Evolutionary conservation across 305 asterid species (phyloP).

Genomic region (Caryopteris hybrid): DNA sequence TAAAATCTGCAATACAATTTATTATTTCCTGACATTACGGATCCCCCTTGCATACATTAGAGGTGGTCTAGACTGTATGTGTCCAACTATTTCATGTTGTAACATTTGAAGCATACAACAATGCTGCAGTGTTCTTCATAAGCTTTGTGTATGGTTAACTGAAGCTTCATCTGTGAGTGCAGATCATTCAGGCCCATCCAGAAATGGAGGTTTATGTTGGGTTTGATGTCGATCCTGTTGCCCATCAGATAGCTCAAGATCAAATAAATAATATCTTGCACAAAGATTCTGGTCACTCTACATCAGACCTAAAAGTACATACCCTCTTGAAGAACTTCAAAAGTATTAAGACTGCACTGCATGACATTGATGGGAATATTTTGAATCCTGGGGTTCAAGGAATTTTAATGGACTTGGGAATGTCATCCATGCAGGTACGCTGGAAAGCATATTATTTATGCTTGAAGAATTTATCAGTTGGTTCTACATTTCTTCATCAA

Average conservation of each 20-base stretch:
- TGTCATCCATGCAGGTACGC: slow-evolving; percentile 98
- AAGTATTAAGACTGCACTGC: slow-evolving; percentile 48
- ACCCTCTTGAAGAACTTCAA: slow-evolving; percentile 64
- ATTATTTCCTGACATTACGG: background rate
- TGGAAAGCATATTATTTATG: background rate
- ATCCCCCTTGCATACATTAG: background rate
- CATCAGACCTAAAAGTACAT: slow-evolving; percentile 46
- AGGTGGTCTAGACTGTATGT: background rate
- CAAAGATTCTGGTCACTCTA: slow-evolving; percentile 26
- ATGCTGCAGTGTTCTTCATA: background rate
- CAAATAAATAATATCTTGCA: slow-evolving; percentile 32
- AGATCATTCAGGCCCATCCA: slow-evolving; percentile 87
- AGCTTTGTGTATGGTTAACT: slow-evolving; percentile 1
- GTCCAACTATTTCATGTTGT: background rate
- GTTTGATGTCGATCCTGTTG: slow-evolving; percentile 83
- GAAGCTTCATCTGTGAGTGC: slow-evolving; percentile 27
- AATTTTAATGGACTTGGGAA: slow-evolving; percentile 93
- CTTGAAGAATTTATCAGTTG: slow-evolving; percentile 1
- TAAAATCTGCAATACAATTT: too few species aligned
- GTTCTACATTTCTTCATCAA: background rate
- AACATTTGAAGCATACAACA: background rate
- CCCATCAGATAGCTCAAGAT: slow-evolving; percentile 63
- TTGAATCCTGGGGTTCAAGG: slow-evolving; percentile 58
- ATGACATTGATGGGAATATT: slow-evolving; percentile 41
- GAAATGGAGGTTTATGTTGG: slow-evolving; percentile 80